Conservation (phyloP, 805 yeast species). For the Kodamaea lidongshanica region DNA sequence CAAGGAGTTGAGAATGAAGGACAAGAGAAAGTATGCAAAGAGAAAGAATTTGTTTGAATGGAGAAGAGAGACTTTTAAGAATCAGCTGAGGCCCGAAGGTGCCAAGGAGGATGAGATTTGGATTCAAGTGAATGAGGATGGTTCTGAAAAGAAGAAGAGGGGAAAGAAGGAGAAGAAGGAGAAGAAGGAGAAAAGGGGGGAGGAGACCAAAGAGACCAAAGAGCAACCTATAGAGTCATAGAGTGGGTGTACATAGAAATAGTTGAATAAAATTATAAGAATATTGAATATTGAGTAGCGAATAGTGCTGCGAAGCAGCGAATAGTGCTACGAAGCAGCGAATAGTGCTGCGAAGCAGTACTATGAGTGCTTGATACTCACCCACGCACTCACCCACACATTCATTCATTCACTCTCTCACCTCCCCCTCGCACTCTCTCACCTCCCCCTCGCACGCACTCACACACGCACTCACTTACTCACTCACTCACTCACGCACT, state of each 20-base stretch:
- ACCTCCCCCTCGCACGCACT: too few species aligned
- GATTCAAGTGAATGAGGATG: conserved; percentile 26
- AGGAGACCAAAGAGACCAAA: conserved; percentile 3
- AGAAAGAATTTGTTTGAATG: conserved; percentile 79
- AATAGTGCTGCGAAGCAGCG: too few species aligned
- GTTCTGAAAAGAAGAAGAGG: conserved; percentile 5
- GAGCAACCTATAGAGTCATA: conserved; percentile 1
- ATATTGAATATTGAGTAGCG: too few species aligned
- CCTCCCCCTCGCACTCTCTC: too few species aligned
- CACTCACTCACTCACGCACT: too few species aligned
- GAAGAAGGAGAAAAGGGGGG: conserved; percentile 8
- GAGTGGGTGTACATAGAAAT: conserved; percentile 3
- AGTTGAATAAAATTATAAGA: too few species aligned
- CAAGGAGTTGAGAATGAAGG: conserved; percentile 63
- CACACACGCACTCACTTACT: too few species aligned
- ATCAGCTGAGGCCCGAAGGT: conserved; percentile 37
- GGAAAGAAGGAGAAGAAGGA: conserved; percentile 9
- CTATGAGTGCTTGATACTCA: too few species aligned
- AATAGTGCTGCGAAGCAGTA: too few species aligned
- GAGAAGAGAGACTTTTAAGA: conserved; percentile 77
- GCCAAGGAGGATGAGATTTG: conserved; percentile 33
- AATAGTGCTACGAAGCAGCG: too few species aligned
- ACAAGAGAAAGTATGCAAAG: conserved; percentile 78
- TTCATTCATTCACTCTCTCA: too few species aligned
- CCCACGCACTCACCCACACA: too few species aligned